Percentiles rank a stretch among this genome's conserved stretches.
These are phyloP conservation scores for Schizophyllum amplum DNA, from an alignment of 1,284 basidiomycete species.

Conservation along the genomic window DNA sequence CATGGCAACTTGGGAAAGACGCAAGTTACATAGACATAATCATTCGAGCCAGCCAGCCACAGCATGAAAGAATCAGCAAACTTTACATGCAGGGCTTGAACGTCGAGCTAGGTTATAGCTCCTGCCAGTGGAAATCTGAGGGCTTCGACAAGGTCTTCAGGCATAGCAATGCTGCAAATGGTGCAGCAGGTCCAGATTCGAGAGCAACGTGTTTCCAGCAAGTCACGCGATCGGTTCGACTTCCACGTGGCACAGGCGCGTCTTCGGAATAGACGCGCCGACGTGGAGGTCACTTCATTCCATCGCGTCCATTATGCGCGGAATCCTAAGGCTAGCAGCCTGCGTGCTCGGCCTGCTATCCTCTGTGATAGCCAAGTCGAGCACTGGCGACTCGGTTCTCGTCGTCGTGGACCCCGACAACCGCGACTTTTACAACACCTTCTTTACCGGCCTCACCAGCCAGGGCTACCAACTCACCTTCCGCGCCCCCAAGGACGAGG, in stretches of 20 bases:
- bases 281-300: neutral
- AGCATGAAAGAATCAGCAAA: too few relatives aligned
- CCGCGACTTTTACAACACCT: conserved; percentile 67
- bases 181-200: too few relatives aligned
- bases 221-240: neutral
- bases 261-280: too few relatives aligned
- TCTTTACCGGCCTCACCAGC: conserved; percentile 73
- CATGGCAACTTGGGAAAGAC: too few relatives aligned
- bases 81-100: too few relatives aligned
- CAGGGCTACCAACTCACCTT: conserved; percentile 80
- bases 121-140: too few relatives aligned
- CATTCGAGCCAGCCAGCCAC: too few relatives aligned
- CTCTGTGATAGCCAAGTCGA: conserved; percentile 51
- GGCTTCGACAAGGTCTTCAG: too few relatives aligned
- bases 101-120: too few relatives aligned
- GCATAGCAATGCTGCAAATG: too few relatives aligned
- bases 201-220: too few relatives aligned
- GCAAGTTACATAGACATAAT: too few relatives aligned
- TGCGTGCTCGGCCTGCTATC: neutral
- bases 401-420: conserved; percentile 73
- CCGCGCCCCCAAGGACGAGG: conserved; percentile 66
- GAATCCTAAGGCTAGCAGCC: neutral
- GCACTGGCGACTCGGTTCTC: conserved; percentile 76
- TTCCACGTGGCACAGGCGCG: neutral
- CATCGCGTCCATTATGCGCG: neutral